phyloP scores from a whole-genome alignment of 352 stramenopile genomes.

The Phytophthora sp. region DNA sequence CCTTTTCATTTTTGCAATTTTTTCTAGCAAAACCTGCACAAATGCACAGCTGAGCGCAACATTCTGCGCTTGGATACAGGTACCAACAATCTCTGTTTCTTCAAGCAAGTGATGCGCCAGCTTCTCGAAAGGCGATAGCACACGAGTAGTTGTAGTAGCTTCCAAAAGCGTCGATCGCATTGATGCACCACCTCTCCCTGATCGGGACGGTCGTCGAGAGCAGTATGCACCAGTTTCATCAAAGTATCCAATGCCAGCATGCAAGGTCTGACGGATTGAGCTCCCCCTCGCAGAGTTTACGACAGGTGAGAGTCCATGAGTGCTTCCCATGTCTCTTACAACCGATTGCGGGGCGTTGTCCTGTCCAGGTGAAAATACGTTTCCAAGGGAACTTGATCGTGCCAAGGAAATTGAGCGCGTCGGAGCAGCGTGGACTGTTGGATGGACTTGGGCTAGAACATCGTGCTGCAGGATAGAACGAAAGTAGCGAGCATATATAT shows the following conservation, averaged over 20 bases:
- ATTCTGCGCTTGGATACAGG: conserved; percentile 71
- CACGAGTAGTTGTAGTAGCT: background rate
- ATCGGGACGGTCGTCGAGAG: background rate
- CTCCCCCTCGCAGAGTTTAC: conserved; percentile 10
- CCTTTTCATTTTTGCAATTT: conserved; percentile 51
- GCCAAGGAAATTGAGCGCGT: conserved; percentile 18
- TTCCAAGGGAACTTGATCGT: conserved; percentile 22
- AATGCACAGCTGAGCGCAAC: conserved; percentile 61
- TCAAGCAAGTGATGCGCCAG: conserved; percentile 74
- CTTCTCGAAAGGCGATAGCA: conserved; percentile 69
- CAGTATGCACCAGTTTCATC: conserved; percentile 23
- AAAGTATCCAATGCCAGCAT: conserved; percentile 15
- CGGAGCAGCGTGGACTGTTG: background rate
- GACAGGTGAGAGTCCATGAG: background rate
- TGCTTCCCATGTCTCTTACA: conserved; percentile 21
- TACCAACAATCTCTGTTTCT: conserved; percentile 71
- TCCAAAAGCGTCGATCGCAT: background rate
- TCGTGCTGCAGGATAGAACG: conserved; percentile 69
- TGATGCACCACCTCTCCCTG: background rate
- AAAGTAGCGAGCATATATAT: conserved; percentile 79
- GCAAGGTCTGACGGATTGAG: background rate
- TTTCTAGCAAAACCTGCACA: conserved; percentile 70
- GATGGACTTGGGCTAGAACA: conserved; percentile 10
- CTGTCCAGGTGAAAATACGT: conserved; percentile 27
- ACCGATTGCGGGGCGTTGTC: conserved; percentile 30